phyloP scores from a whole-genome alignment of 2,329 filamentous ascomycete species.

The Ophiostoma pallidulum region DNA sequence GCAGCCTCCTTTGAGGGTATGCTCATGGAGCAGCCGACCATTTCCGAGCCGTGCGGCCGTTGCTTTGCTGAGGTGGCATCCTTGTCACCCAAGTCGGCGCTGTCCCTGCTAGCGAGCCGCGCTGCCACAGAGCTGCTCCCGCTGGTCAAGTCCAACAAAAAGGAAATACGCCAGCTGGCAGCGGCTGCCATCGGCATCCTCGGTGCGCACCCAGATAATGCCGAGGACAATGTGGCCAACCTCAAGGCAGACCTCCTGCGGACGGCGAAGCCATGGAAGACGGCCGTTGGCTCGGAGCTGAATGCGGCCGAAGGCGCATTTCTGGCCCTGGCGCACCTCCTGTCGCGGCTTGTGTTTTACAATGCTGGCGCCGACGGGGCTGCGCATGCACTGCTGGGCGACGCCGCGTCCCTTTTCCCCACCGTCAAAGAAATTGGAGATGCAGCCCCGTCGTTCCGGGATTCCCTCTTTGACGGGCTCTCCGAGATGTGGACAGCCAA shows the following conservation, averaged over 20 bases:
- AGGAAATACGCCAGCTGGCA: conserved; percentile 54
- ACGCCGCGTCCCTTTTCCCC: conserved; percentile 9
- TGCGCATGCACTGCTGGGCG: neutral
- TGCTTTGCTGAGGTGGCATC: conserved; percentile 46
- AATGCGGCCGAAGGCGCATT: conserved; percentile 39
- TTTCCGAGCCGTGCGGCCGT: conserved; percentile 39
- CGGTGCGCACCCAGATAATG: conserved; percentile 50
- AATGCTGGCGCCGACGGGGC: neutral
- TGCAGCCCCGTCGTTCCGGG: conserved; percentile 28
- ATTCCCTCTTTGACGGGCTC: conserved; percentile 35
- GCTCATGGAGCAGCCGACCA: conserved; percentile 32
- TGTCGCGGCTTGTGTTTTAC: conserved; percentile 38
- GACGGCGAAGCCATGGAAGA: conserved; percentile 42
- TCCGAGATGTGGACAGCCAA: conserved; percentile 35
- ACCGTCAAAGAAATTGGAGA: conserved; percentile 14
- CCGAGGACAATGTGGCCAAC: conserved; percentile 30
- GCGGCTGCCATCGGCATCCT: conserved; percentile 69
- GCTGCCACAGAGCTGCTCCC: conserved; percentile 46
- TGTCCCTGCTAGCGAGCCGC: conserved; percentile 40
- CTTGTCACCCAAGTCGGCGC: conserved; percentile 22
- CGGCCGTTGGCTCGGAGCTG: conserved; percentile 33
- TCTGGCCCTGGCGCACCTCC: conserved; percentile 34
- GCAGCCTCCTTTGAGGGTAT: conserved; percentile 50
- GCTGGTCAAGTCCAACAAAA: conserved; percentile 61
- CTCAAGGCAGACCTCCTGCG: conserved; percentile 37